Evolutionary conservation across 2,329 filamentous ascomycete species (phyloP).

Genomic region (Curvularia verruculosa): DNA sequence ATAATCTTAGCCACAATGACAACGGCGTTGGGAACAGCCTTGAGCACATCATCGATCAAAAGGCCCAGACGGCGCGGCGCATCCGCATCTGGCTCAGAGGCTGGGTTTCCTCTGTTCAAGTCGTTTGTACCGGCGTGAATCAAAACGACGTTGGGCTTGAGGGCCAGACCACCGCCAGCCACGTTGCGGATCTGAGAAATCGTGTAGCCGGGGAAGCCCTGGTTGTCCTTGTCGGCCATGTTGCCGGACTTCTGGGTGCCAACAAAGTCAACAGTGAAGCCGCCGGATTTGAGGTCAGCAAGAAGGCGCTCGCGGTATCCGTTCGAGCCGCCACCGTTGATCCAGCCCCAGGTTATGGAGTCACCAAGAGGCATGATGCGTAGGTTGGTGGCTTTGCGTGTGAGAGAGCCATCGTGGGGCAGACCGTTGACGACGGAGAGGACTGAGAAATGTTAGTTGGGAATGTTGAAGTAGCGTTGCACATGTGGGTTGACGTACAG

Average conservation of each 20-base stretch:
- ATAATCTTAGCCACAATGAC: conserved; percentile 50
- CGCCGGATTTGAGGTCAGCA: conserved; percentile 28
- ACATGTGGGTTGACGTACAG: background rate
- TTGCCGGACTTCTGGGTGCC: conserved; percentile 38
- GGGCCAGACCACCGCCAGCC: conserved; percentile 7
- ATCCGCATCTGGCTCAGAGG: conserved; percentile 25
- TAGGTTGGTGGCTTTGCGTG: conserved; percentile 15
- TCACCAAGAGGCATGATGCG: conserved; percentile 29
- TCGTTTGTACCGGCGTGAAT: conserved; percentile 35
- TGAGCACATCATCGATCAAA: conserved; percentile 44
- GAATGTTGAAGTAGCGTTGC: background rate
- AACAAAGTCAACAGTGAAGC: conserved; percentile 35
- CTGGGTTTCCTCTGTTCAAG: conserved; percentile 20
- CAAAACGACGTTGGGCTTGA: conserved; percentile 29
- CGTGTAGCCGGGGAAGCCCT: conserved; percentile 41
- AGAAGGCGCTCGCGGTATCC: conserved; percentile 46
- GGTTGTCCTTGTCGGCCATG: conserved; percentile 43
- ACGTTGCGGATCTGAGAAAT: conserved; percentile 38
- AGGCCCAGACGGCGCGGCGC: conserved; percentile 44
- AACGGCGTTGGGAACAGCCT: conserved; percentile 38
- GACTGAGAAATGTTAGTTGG: conserved; percentile 4
- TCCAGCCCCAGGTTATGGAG: conserved; percentile 41
- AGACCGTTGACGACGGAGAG: conserved; percentile 10
- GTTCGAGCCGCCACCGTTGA: conserved; percentile 19
- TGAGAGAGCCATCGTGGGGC: conserved; percentile 8